phyloP scores from a whole-genome alignment of 495 filamentous ascomycete species.

The Xylaria sp. region DNA sequence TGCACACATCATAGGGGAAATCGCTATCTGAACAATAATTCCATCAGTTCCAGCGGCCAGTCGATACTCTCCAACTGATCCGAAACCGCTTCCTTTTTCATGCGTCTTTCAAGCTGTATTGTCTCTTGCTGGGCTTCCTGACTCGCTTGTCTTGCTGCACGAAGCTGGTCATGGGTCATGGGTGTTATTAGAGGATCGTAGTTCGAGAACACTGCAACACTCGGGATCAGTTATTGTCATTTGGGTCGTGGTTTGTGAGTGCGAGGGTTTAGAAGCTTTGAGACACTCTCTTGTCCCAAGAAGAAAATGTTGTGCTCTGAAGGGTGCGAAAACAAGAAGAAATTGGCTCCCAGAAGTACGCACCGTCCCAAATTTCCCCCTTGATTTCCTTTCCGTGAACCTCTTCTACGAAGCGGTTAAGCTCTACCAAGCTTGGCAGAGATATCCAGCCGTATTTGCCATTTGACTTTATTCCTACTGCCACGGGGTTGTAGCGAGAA shows the following conservation, averaged over 20 bases:
- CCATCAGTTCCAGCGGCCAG: too few species aligned
- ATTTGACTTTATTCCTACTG: neutral
- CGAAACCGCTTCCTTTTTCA: slow-evolving; percentile 4
- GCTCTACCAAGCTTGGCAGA: neutral
- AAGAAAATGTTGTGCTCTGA: too few species aligned
- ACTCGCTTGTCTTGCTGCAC: neutral
- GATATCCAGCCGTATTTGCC: slow-evolving; percentile 19
- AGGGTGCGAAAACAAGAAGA: too few species aligned
- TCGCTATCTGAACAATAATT: too few species aligned
- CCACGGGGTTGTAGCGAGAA: neutral
- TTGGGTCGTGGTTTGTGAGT: too few species aligned
- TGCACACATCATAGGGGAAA: too few species aligned
- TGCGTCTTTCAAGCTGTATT: slow-evolving; percentile 10
- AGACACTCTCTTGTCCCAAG: too few species aligned
- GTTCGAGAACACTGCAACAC: slow-evolving; percentile 14
- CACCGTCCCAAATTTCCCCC: neutral
- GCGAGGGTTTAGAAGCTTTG: too few species aligned
- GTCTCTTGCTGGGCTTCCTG: slow-evolving; percentile 14
- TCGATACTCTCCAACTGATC: too few species aligned
- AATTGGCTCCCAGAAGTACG: too few species aligned
- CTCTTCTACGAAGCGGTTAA: slow-evolving; percentile 1
- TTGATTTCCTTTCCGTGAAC: slow-evolving; percentile 1
- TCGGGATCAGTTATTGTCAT: too few species aligned
- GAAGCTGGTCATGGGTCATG: neutral
- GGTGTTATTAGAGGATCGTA: slow-evolving; percentile 16